phyloP scores from a whole-genome alignment of 805 yeast genomes.

The Nakazawaea molendinolei region DNA sequence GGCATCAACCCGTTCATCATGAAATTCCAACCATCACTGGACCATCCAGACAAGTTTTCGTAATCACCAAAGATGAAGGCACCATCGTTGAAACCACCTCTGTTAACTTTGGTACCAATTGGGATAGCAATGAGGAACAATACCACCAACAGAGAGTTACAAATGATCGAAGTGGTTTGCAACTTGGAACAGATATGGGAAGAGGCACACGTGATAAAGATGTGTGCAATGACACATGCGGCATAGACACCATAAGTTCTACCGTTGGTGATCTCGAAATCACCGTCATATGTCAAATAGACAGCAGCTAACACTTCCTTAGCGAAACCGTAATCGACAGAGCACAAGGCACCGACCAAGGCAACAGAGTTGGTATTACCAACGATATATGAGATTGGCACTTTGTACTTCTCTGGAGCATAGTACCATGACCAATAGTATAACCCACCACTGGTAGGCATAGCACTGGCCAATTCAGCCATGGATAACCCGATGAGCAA shows the following conservation, averaged over 20 bases:
- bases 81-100: constrained; percentile 38
- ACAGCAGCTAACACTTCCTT: constrained; percentile 54
- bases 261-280: constrained; percentile 45
- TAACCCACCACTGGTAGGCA: constrained; percentile 73
- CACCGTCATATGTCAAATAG: constrained; percentile 41
- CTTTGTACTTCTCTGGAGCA: constrained; percentile 47
- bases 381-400: constrained; percentile 52
- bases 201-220: constrained; percentile 46
- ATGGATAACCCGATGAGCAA: constrained; percentile 53
- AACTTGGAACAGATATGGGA: constrained; percentile 50
- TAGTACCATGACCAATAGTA: constrained; percentile 65
- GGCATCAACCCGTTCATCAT: constrained; percentile 52
- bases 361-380: constrained; percentile 68
- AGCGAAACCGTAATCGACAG: constrained; percentile 66
- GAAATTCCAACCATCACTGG: constrained; percentile 48
- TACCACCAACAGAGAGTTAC: constrained; percentile 45
- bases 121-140: constrained; percentile 61
- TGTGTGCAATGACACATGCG: constrained; percentile 50
- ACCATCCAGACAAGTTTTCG: constrained; percentile 48
- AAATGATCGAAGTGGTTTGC: constrained; percentile 51
- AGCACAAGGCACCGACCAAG: constrained; percentile 57
- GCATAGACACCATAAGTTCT: constrained; percentile 60
- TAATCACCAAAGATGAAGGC: constrained; percentile 48
- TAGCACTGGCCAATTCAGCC: constrained; percentile 61
- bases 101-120: constrained; percentile 39